Conservation (phyloP, 1,139 yeast genomes). For the Saccharomyces uvarum region DNA sequence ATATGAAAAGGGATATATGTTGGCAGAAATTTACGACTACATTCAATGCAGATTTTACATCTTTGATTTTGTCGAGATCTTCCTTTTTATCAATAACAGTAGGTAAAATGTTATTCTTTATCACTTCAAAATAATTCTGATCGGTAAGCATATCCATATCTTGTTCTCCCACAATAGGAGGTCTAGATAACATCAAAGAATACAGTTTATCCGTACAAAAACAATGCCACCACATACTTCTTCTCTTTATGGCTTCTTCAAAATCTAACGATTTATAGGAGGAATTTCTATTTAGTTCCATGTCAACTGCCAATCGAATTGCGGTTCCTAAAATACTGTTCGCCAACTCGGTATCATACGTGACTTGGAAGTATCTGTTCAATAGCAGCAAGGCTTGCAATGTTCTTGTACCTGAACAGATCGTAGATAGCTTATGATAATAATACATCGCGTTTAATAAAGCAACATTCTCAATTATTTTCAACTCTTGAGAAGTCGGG, state of each 20-base stretch:
- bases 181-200: slow-evolving; percentile 19
- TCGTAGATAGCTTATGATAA: slow-evolving; percentile 22
- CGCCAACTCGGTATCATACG: slow-evolving; percentile 20
- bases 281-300: slow-evolving; percentile 17
- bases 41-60: slow-evolving; percentile 16
- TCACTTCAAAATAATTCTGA: slow-evolving; percentile 15
- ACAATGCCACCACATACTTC: slow-evolving; percentile 26
- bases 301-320: slow-evolving; percentile 22
- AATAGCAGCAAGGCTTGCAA: slow-evolving; percentile 22
- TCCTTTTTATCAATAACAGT: slow-evolving; percentile 3
- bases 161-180: slow-evolving; percentile 18
- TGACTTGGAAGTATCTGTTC: slow-evolving; percentile 17
- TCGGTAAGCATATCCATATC: slow-evolving; percentile 22
- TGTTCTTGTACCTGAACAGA: slow-evolving; percentile 19
- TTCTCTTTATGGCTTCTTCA: slow-evolving; percentile 14
- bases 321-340: slow-evolving; percentile 21
- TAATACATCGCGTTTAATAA: slow-evolving; percentile 23
- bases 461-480: slow-evolving; percentile 19
- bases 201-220: slow-evolving; percentile 19
- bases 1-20: slow-evolving; percentile 18
- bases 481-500: slow-evolving; percentile 17
- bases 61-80: slow-evolving; percentile 12
- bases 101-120: slow-evolving; percentile 11
- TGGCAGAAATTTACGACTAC: slow-evolving; percentile 16
- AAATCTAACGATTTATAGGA: slow-evolving; percentile 12